Evolutionary conservation across 371 early-diverging fungal genomes (phyloP).

Genomic region (Massospora cicadina): DNA sequence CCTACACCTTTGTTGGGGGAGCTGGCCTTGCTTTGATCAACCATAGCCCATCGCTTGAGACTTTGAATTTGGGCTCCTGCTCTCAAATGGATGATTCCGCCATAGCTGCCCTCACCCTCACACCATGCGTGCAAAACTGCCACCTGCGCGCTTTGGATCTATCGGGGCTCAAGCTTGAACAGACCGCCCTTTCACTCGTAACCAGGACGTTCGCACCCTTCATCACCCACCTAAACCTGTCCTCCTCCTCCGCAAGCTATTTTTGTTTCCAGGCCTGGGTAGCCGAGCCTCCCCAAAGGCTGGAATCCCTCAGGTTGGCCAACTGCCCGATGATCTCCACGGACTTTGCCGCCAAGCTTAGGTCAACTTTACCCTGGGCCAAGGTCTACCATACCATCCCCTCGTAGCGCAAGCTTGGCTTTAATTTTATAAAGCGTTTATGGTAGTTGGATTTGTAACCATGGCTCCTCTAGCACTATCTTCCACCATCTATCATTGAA

Average conservation of each 20-base stretch:
- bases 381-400: background rate
- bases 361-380: background rate
- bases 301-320: background rate
- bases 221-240: background rate
- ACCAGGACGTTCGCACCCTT: background rate
- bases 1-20: background rate
- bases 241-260: background rate
- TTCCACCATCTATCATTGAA: too few species aligned
- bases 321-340: background rate
- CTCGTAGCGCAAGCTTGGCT: too few species aligned
- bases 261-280: background rate
- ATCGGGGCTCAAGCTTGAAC: background rate
- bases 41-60: background rate
- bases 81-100: background rate
- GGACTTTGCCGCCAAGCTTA: background rate
- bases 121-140: background rate
- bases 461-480: too few species aligned
- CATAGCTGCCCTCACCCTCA: background rate
- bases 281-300: background rate
- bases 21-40: background rate
- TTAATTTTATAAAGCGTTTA: too few species aligned
- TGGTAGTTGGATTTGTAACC: too few species aligned
- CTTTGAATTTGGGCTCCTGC: background rate
- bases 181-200: background rate
- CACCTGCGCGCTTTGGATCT: background rate